A percentile compares a stretch with the other conserved stretches of the same genome.
Evolutionary conservation across 2,329 filamentous ascomycete genomes (phyloP).

Genomic region (Aureobasidium leucospermi): DNA sequence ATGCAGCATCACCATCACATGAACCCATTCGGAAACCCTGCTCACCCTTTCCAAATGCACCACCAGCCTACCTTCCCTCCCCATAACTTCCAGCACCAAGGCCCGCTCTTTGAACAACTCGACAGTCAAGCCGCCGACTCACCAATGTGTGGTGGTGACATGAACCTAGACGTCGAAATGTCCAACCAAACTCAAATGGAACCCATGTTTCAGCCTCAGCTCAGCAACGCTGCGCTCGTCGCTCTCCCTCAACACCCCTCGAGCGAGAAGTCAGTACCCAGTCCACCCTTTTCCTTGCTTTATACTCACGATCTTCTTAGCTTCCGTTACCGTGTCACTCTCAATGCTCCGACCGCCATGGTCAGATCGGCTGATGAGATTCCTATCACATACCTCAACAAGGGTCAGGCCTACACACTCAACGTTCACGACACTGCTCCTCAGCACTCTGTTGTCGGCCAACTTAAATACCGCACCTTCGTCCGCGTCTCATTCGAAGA

Average conservation of each 20-base stretch:
- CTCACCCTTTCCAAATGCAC: conserved; percentile 54
- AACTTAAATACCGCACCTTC: conserved; percentile 76
- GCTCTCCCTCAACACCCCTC: conserved; percentile 31
- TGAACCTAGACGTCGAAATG: conserved; percentile 51
- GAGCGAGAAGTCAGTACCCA: conserved; percentile 39
- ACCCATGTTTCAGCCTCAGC: conserved; percentile 49
- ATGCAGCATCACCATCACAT: conserved; percentile 56
- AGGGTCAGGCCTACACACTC: conserved; percentile 88
- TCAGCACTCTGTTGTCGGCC: conserved; percentile 49
- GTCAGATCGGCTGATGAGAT: conserved; percentile 84
- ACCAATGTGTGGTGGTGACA: conserved; percentile 49
- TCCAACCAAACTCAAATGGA: conserved; percentile 52
- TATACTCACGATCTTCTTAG: conserved; percentile 28
- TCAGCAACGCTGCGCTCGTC: conserved; percentile 39
- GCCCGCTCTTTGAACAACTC: conserved; percentile 68
- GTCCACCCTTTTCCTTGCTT: neutral
- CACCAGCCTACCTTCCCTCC: conserved; percentile 58
- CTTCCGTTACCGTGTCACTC: conserved; percentile 81
- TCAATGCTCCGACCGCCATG: conserved; percentile 96
- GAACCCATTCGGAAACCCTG: conserved; percentile 34
- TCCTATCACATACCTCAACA: conserved; percentile 96
- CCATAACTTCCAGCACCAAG: conserved; percentile 71
- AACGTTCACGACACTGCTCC: conserved; percentile 72
- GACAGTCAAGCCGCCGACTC: conserved; percentile 60
- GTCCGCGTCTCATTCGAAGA: conserved; percentile 97